Evolutionary conservation across 1,284 basidiomycete species (phyloP).

Genomic region (Phlebopus sp.): DNA sequence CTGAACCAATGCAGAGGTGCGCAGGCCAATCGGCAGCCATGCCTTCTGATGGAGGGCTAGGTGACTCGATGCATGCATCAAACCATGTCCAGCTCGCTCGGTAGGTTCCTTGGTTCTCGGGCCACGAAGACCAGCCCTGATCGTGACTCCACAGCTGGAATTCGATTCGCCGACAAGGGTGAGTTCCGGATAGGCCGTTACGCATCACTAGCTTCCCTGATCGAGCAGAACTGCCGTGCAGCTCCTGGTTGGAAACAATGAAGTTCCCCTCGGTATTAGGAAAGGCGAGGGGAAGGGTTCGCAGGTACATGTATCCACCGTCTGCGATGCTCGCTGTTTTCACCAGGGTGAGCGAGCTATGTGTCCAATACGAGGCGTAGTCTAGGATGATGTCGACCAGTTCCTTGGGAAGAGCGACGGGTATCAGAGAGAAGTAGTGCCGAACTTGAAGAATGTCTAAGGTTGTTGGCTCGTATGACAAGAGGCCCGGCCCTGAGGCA

Average conservation of each 20-base stretch:
- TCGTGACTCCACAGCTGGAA: conserved; percentile 7
- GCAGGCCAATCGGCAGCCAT: not conserved
- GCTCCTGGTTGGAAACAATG: not conserved
- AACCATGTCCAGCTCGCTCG: conserved; percentile 10
- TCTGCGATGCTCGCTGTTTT: not conserved
- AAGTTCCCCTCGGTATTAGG: conserved; percentile 7
- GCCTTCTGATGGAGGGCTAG: not conserved
- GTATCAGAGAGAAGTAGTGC: not conserved
- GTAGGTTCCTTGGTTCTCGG: not conserved
- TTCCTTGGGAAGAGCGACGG: conserved; percentile 6
- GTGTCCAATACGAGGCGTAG: conserved; percentile 7
- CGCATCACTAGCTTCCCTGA: no score
- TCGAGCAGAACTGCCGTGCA: no score
- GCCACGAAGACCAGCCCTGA: not conserved
- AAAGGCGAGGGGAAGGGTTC: conserved; percentile 9
- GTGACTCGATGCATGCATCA: conserved; percentile 5
- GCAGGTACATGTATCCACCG: conserved; percentile 2
- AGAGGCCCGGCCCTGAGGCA: no score
- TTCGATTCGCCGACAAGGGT: conserved; percentile 6
- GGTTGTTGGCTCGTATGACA: no score
- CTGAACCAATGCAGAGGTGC: not conserved
- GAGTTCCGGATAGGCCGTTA: not conserved
- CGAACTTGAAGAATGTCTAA: not conserved
- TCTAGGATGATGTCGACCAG: conserved; percentile 13
- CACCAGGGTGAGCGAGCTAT: conserved; percentile 1